Conservation (phyloP, 108 stramenopile species). For the Cyclotella choctawhatcheeana region DNA sequence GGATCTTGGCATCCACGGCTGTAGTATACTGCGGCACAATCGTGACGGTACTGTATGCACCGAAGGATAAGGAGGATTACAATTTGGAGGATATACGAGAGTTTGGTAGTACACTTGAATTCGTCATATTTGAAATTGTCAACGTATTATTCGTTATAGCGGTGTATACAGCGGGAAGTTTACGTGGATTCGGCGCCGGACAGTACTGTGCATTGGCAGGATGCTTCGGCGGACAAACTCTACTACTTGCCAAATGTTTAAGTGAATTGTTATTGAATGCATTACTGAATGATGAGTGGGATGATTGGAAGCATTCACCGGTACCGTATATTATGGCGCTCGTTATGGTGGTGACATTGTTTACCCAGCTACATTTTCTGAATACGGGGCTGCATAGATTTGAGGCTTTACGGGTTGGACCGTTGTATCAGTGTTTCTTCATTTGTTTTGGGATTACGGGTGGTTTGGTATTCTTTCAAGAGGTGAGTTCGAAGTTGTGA, state of each 20-base stretch:
- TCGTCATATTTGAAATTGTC: conserved; percentile 33
- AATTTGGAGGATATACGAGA: conserved; percentile 29
- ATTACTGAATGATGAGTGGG: conserved; percentile 25
- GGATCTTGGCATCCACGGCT: conserved; percentile 33
- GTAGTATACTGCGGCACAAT: conserved; percentile 53
- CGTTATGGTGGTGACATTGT: conserved; percentile 24
- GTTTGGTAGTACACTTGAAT: conserved; percentile 18
- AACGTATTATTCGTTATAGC: conserved; percentile 6
- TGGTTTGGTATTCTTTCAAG: conserved; percentile 56
- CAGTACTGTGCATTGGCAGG: conserved; percentile 52
- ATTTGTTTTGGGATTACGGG: conserved; percentile 46
- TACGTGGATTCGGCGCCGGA: conserved; percentile 5
- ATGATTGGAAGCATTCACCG: conserved; percentile 23
- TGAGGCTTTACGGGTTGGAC: conserved; percentile 46
- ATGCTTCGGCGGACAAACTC: conserved; percentile 48
- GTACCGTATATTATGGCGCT: conserved; percentile 38
- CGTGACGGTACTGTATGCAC: conserved; percentile 42
- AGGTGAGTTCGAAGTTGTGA: conserved; percentile 9
- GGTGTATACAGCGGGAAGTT: not conserved
- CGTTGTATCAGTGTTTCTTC: conserved; percentile 55
- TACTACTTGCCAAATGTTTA: conserved; percentile 49
- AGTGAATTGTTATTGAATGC: conserved; percentile 55
- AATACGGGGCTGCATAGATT: conserved; percentile 54
- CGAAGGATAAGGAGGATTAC: conserved; percentile 42
- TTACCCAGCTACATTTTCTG: conserved; percentile 49